Conservation (phyloP, 2,329 filamentous ascomycete genomes). For the Neonectria punicea region DNA sequence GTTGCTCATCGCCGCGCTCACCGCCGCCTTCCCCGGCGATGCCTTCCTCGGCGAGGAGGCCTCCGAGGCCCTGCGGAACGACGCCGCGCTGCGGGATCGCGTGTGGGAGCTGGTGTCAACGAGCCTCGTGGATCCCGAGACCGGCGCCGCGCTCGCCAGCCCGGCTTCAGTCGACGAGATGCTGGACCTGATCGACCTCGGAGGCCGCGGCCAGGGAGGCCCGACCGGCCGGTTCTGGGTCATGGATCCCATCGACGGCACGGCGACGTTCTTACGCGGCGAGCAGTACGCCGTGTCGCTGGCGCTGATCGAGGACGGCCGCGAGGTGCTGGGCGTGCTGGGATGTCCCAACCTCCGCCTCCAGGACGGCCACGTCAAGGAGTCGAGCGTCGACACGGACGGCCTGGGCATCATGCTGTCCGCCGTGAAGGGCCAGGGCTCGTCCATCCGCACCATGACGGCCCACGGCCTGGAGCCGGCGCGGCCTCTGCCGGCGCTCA, state of each 20-base stretch:
- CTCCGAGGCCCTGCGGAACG: constrained; percentile 60
- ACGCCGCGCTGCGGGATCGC: constrained; percentile 58
- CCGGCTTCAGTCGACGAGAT: constrained; percentile 63
- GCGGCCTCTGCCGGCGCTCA: constrained; percentile 34
- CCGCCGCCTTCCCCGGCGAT: constrained; percentile 63
- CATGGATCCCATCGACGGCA: constrained; percentile 73
- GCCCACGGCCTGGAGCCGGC: constrained; percentile 31
- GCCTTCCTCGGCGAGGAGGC: constrained; percentile 71
- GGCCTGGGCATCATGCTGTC: constrained; percentile 51
- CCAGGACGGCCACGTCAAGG: constrained; percentile 49
- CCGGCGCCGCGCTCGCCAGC: constrained; percentile 44
- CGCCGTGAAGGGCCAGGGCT: constrained; percentile 47
- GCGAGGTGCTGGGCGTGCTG: constrained; percentile 67
- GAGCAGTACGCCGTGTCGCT: constrained; percentile 73
- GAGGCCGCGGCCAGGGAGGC: constrained; percentile 55
- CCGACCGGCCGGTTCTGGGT: constrained; percentile 63
- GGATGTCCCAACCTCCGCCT: constrained; percentile 68
- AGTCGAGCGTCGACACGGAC: constrained; percentile 46
- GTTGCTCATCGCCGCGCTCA: constrained; percentile 67
- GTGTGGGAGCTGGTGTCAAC: constrained; percentile 64
- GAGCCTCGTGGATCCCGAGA: constrained; percentile 22
- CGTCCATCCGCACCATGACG: constrained; percentile 42
- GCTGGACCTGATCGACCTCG: constrained; percentile 70
- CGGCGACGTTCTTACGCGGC: constrained; percentile 68
- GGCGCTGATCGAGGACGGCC: constrained; percentile 66